Evolutionary conservation across 257 asterid species (phyloP).

Genomic region (Ligustrum vulgare): DNA sequence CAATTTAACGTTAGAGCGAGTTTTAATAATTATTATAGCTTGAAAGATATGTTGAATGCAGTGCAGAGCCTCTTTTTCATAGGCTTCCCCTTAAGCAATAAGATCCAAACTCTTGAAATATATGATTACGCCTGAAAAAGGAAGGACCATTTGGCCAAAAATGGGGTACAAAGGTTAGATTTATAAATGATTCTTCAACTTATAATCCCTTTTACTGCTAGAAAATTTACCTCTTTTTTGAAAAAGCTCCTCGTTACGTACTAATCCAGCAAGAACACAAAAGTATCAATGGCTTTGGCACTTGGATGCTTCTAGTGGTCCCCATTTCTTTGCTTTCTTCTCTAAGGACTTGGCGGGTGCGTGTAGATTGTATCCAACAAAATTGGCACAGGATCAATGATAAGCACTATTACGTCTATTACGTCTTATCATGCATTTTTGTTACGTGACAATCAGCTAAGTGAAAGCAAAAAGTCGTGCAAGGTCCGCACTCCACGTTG

Average conservation of each 20-base stretch:
- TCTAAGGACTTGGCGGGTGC: not conserved
- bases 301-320: constrained; percentile 13
- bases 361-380: not conserved
- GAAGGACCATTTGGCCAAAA: constrained; percentile 26
- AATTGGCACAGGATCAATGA: not conserved
- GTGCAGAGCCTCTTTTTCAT: constrained; percentile 28
- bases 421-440: no score
- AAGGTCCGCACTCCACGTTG: no score
- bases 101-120: constrained; percentile 16
- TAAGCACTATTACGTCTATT: no score
- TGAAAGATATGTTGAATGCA: constrained; percentile 18
- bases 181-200: constrained; percentile 4
- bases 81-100: constrained; percentile 32
- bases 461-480: no score
- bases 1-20: not conserved
- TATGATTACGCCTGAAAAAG: constrained; percentile 20
- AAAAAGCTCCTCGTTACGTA: not conserved
- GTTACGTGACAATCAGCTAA: not conserved
- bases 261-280: not conserved
- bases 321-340: constrained; percentile 1
- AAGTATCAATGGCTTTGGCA: not conserved
- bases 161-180: constrained; percentile 8
- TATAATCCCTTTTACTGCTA: constrained; percentile 13
- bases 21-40: constrained; percentile 11
- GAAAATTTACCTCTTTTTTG: constrained; percentile 10